Evolutionary conservation across 129 eudicot genomes (phyloP), one percentile per base, ranked within the genome.

Genomic region (Tanacetum coccineum): DNA sequence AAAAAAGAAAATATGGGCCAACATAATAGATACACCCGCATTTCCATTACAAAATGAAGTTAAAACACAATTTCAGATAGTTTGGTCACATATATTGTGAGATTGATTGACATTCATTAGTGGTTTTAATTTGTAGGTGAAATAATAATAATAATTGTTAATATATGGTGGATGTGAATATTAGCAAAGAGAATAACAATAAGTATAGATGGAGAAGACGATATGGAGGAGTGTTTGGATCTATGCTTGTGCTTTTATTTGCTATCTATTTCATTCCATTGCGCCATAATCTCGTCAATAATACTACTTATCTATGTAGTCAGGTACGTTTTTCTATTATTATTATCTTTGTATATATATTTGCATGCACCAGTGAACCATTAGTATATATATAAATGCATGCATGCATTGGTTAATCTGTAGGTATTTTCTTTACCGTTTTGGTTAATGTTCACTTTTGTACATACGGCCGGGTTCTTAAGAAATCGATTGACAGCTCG

Each of bases 271-370:
- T 85, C 9, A 58, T 77, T 58, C 79, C 76, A 13, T 62, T 32
- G 30, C 46, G 50, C 26, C 75, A 40, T 59, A 6, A 79, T 61
- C 68, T 78, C 20, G 62, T 62, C 60, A 73, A 44, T 21, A 72
- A 80, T 60, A 57, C 84, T 59, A 52, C 84, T 39, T 82, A 81
- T 46, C 76, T 20, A 13, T 86, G 97, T 84, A 75, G 82, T 52
- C 64, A 86, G 90, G 97, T 90, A 19, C n/a, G n/a, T 15, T 44
- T 26, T 4, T 30, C 10, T 6, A 4, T 11, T 4, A 18, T 11
- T 0, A 44, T 19, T 46, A 13, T 62, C 10, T 36, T 47, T 26
- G 20, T 62, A 5, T 5, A 39, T 50, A 17, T 49, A 49, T 30
- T 48, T 50, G 12, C 51, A 4, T 28, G 12, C 15, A 26, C 13